Percentiles rank a stretch among this genome's conserved stretches.
These are phyloP conservation scores for Centella asiatica DNA, from an alignment of 129 eudicot species.

Conservation along the genomic window DNA sequence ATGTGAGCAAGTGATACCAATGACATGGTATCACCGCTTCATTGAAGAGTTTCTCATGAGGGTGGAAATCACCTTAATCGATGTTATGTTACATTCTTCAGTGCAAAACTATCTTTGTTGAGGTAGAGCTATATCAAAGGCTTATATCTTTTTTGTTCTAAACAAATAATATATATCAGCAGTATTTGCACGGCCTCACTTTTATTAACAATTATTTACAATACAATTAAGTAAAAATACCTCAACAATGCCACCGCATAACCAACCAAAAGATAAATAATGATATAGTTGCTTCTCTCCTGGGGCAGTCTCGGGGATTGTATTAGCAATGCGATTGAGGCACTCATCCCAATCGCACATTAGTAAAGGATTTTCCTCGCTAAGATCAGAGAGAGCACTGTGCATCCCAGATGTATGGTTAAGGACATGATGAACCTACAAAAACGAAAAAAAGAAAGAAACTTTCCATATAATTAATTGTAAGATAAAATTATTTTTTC, in stretches of 20 bases:
- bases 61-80: too few relatives aligned
- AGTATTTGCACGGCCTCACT: too few relatives aligned
- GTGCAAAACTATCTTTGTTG: too few relatives aligned
- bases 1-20: too few relatives aligned
- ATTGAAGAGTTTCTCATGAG: too few relatives aligned
- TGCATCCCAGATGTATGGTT: conserved; percentile 91
- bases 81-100: too few relatives aligned
- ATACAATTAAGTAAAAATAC: conserved; percentile 24
- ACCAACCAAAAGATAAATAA: conserved; percentile 86
- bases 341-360: conserved; percentile 74
- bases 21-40: too few relatives aligned
- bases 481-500: background rate
- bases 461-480: background rate
- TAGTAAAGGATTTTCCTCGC: conserved; percentile 48
- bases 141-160: too few relatives aligned
- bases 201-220: background rate
- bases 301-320: conserved; percentile 72
- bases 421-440: conserved; percentile 81
- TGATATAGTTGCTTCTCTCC: conserved; percentile 75
- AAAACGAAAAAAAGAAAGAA: conserved; percentile 2
- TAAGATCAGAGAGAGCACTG: conserved; percentile 51
- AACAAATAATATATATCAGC: too few relatives aligned
- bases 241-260: conserved; percentile 95
- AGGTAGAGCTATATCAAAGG: too few relatives aligned
- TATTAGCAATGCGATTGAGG: conserved; percentile 36